Percentiles rank a stretch among this genome's conserved stretches.
Conservation (phyloP, 2,329 filamentous ascomycete species). For the Diaporthe helianthi region DNA sequence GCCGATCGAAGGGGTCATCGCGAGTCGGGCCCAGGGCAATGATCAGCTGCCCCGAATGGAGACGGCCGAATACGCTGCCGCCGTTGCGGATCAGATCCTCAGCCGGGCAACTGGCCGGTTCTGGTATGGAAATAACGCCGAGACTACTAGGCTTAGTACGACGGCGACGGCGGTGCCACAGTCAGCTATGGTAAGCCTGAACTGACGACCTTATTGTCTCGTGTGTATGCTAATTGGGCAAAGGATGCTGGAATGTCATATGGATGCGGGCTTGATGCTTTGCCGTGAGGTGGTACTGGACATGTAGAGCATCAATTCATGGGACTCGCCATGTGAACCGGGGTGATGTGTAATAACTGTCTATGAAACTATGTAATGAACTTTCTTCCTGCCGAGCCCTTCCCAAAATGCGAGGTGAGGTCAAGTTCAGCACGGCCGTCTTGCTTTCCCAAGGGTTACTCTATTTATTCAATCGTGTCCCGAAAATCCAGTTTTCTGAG, state of each 20-base stretch:
- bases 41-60: constrained; percentile 38
- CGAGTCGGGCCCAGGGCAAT: constrained; percentile 38
- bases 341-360: too few relatives aligned
- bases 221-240: not conserved
- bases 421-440: not conserved
- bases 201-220: not conserved
- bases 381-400: too few relatives aligned
- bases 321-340: too few relatives aligned
- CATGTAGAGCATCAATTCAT: not conserved
- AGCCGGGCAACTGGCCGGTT: constrained; percentile 37
- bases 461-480: not conserved
- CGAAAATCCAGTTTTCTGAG: not conserved
- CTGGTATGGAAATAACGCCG: constrained; percentile 38
- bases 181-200: constrained; percentile 13
- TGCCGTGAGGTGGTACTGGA: constrained; percentile 18
- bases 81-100: constrained; percentile 36
- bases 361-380: too few relatives aligned
- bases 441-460: too few relatives aligned
- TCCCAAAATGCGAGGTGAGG: too few relatives aligned
- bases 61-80: constrained; percentile 37
- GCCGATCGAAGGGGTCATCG: constrained; percentile 36
- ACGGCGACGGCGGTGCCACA: constrained; percentile 37
- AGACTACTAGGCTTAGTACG: constrained; percentile 36
- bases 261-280: constrained; percentile 39
- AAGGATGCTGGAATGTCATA: constrained; percentile 32